Evolutionary conservation across 2,329 filamentous ascomycete genomes (phyloP).

Genomic region (Penicillium palitans): DNA sequence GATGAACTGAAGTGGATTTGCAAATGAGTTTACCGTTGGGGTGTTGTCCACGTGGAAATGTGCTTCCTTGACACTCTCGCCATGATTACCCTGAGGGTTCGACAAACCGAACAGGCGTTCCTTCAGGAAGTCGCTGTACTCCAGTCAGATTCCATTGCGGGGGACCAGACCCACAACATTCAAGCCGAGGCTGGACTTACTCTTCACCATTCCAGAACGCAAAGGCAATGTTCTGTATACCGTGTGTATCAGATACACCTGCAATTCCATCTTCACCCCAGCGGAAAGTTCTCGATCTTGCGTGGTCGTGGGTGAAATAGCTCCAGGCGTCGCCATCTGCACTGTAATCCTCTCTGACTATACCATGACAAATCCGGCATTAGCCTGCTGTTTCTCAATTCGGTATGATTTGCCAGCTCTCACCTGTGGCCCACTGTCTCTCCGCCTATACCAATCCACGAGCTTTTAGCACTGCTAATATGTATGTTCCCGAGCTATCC

Average conservation of each 20-base stretch:
- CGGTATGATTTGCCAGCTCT: not conserved
- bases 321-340: constrained; percentile 92
- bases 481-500: not conserved
- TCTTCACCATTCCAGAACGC: constrained; percentile 98
- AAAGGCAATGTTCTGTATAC: constrained; percentile 88
- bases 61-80: constrained; percentile 93
- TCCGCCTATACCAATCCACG: constrained; percentile 55
- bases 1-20: not conserved
- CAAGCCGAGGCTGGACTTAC: constrained; percentile 51
- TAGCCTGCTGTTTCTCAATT: constrained; percentile 13
- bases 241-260: constrained; percentile 90
- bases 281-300: constrained; percentile 81
- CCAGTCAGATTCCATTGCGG: not conserved
- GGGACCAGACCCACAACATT: not conserved
- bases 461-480: not conserved
- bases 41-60: constrained; percentile 97
- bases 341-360: constrained; percentile 88
- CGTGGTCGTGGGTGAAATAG: constrained; percentile 92
- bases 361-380: constrained; percentile 27
- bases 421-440: constrained; percentile 91
- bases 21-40: constrained; percentile 57
- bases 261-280: constrained; percentile 98
- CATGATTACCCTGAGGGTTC: constrained; percentile 95
- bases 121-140: constrained; percentile 78
- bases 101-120: constrained; percentile 93